These are phyloP conservation scores for Santalum album DNA, from an alignment of 164 flowering plant genomes.

Conservation along the genomic window DNA sequence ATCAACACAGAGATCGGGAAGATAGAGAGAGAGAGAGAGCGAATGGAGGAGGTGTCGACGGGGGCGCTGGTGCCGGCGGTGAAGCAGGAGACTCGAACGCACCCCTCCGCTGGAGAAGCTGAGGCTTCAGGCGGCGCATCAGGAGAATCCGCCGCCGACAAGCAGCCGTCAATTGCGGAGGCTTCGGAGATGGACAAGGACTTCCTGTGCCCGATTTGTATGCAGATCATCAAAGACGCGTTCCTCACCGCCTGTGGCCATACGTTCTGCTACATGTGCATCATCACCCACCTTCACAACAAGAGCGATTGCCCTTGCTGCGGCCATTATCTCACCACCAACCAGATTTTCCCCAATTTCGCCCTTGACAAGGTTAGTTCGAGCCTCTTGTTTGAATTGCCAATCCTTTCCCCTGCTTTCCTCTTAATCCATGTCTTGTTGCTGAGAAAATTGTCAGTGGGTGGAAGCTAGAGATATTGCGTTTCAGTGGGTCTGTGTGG, in stretches of 20 bases:
- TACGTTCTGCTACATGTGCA: slow-evolving; percentile 96
- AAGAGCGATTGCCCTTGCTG: slow-evolving; percentile 97
- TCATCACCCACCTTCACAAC: slow-evolving; percentile 76
- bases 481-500: too few species aligned
- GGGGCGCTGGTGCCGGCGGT: slow-evolving; percentile 51
- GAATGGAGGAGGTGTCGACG: slow-evolving; percentile 34
- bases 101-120: slow-evolving; percentile 28
- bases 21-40: not conserved
- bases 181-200: slow-evolving; percentile 56
- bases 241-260: slow-evolving; percentile 92
- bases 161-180: slow-evolving; percentile 9
- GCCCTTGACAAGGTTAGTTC: slow-evolving; percentile 66
- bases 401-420: too few species aligned
- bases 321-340: slow-evolving; percentile 49
- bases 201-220: slow-evolving; percentile 82
- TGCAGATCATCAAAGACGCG: slow-evolving; percentile 91
- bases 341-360: slow-evolving; percentile 77
- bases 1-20: too few species aligned
- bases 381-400: too few species aligned
- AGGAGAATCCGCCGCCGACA: slow-evolving; percentile 2
- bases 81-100: not conserved
- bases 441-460: too few species aligned
- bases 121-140: slow-evolving; percentile 16
- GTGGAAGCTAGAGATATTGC: too few species aligned
- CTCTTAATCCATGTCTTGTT: too few species aligned